Base-by-base conservation (phyloP, 495 filamentous ascomycete species). In the Cercophora scortea region DNA sequence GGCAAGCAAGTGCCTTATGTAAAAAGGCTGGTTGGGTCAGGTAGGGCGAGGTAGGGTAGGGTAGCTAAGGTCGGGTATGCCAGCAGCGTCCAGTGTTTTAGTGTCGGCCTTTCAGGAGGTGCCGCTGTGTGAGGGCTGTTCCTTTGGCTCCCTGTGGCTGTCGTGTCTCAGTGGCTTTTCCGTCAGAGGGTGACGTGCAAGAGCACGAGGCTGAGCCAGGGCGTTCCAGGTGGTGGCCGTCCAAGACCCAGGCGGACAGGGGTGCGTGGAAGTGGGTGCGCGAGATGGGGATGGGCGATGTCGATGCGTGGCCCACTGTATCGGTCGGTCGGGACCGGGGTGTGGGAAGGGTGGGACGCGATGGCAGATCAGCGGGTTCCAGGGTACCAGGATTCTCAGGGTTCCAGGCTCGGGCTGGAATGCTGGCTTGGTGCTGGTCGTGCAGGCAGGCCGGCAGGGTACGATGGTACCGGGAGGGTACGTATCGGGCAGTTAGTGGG, bases 151-250 rank as follows among this genome's bases (percentile, higher is more conserved):
- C 50, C 46, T 56, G 51, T 56, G 47, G 41, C 46, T 64, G 62
- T 25, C 58, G 64, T 67, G 64, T 67, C 60, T 63, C 64, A 57
- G 60, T 59, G 64, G 64, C 59, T 62, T 58, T 47, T 52, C 53
- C 49, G 52, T 50, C 55, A 52, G 45, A 49, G 49, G 57, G 63
- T 66, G 65, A 66, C 61, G 63, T 66, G 61, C 59, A 51, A 49
- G 61, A 50, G 47, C 65, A 68, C 65, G 65, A 64, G 65, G 65
- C 63, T 66, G 65, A 66, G 65, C 43, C 51, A 39, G 52, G 61
- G 62, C 58, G 55, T 59, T 57, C 62, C 55, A 59, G 60, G 58
- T 50, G 60, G 62, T 53, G 54, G 59, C 16, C 54, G 54, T 41
- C 56, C 55, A 55, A 38, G 47, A 50, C 25, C 5, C 60, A 67